Percentiles rank a stretch among this genome's conserved stretches.
phyloP scores from a whole-genome alignment of 306 rosid species.

The Geum urbanum region DNA sequence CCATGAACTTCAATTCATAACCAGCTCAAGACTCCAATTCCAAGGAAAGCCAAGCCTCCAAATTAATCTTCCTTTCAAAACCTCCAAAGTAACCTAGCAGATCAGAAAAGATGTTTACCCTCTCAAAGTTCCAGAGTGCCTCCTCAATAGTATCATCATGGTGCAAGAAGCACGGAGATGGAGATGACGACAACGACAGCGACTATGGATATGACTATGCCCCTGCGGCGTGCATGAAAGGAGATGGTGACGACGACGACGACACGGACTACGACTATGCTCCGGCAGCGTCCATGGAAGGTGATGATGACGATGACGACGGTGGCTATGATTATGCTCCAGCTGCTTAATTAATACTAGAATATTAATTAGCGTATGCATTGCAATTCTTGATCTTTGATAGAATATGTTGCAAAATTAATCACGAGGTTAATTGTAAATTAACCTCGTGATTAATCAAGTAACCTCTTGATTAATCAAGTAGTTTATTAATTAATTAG shows the following conservation, averaged over 20 bases:
- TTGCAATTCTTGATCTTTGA: not conserved
- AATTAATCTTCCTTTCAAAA: too few relatives aligned
- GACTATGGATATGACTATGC: constrained; percentile 14
- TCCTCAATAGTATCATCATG: not conserved
- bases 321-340: constrained; percentile 24
- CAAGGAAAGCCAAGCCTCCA: not conserved
- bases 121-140: constrained; percentile 2
- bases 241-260: not conserved
- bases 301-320: not conserved
- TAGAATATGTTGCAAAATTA: not conserved
- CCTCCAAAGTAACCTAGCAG: not conserved
- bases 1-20: not conserved
- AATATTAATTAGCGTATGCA: too few relatives aligned
- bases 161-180: constrained; percentile 15
- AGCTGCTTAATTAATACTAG: not conserved
- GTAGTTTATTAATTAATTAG: too few relatives aligned
- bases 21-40: not conserved
- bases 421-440: not conserved
- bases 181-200: not conserved
- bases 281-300: constrained; percentile 13
- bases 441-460: too few relatives aligned
- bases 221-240: not conserved
- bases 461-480: too few relatives aligned
- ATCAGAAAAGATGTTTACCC: not conserved
- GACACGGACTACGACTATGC: constrained; percentile 14